phyloP scores from a whole-genome alignment of 2,329 filamentous ascomycete genomes.

The Aureobasidium subglaciale region DNA sequence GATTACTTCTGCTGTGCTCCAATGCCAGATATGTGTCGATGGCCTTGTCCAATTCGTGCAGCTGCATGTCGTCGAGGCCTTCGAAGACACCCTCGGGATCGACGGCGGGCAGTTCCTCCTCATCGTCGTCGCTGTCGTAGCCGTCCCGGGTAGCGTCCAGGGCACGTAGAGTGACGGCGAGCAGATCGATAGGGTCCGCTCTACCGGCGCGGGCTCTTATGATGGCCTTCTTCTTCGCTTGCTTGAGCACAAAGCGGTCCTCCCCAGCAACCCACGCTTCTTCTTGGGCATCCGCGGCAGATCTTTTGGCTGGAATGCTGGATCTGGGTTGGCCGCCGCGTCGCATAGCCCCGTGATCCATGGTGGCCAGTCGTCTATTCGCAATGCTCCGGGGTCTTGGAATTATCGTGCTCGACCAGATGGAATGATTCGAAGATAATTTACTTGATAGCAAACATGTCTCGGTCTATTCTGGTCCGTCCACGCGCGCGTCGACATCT shows the following conservation, averaged over 20 bases:
- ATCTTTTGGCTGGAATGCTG: constrained; percentile 35
- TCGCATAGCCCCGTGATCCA: constrained; percentile 2
- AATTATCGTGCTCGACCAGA: too few species aligned
- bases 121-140: constrained; percentile 74
- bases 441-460: constrained; percentile 3
- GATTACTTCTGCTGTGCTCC: constrained; percentile 69
- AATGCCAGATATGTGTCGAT: constrained; percentile 73
- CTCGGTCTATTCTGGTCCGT: constrained; percentile 2
- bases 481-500: too few species aligned
- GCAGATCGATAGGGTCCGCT: constrained; percentile 86
- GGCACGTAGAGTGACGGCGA: constrained; percentile 83
- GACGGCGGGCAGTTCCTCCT: constrained; percentile 71
- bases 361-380: background rate
- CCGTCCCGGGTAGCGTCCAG: constrained; percentile 75
- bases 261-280: constrained; percentile 80
- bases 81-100: constrained; percentile 78
- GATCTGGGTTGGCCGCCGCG: constrained; percentile 24
- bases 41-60: constrained; percentile 72
- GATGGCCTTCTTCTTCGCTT: constrained; percentile 96
- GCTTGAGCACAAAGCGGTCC: constrained; percentile 90
- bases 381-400: too few species aligned
- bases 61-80: constrained; percentile 57
- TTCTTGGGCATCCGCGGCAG: constrained; percentile 40
- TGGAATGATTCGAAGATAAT: background rate
- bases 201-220: constrained; percentile 88